Evolutionary conservation across 805 yeast genomes (phyloP).

Genomic region (Groenewaldozyma salmanticensis): DNA sequence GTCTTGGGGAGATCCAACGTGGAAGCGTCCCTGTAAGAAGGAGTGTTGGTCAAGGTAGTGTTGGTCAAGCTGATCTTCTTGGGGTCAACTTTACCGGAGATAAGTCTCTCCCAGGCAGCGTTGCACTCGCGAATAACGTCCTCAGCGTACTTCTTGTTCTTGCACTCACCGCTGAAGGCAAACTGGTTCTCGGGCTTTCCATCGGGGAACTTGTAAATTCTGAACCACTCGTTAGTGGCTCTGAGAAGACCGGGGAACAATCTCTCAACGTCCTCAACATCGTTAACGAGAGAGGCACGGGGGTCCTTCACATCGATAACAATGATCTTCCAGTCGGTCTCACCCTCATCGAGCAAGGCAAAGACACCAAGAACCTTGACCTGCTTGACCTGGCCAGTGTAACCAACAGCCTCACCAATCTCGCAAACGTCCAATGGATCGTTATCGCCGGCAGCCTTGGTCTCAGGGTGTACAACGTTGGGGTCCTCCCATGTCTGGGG

Average conservation of each 20-base stretch:
- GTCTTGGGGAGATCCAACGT: conserved; percentile 18
- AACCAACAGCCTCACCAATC: conserved; percentile 56
- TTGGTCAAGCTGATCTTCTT: conserved; percentile 68
- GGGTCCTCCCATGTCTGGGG: conserved; percentile 99
- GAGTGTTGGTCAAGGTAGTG: conserved; percentile 54
- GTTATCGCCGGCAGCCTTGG: conserved; percentile 71
- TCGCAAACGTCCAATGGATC: conserved; percentile 96
- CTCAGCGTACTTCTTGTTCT: conserved; percentile 76
- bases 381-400: conserved; percentile 69
- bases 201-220: conserved; percentile 95
- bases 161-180: conserved; percentile 93
- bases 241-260: conserved; percentile 88
- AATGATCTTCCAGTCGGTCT: conserved; percentile 94
- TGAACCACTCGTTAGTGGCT: conserved; percentile 96
- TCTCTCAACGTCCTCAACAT: conserved; percentile 82
- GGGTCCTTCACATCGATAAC: conserved; percentile 85
- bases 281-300: conserved; percentile 75
- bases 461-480: conserved; percentile 38
- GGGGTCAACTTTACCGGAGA: conserved; percentile 52
- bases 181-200: conserved; percentile 95
- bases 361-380: conserved; percentile 92
- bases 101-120: conserved; percentile 73
- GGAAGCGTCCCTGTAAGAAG: conserved; percentile 39
- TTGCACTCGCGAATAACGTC: conserved; percentile 74
- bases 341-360: conserved; percentile 96